Conservation (phyloP, 2,329 filamentous ascomycete species). For the Pseudofabraea citricarpa region DNA sequence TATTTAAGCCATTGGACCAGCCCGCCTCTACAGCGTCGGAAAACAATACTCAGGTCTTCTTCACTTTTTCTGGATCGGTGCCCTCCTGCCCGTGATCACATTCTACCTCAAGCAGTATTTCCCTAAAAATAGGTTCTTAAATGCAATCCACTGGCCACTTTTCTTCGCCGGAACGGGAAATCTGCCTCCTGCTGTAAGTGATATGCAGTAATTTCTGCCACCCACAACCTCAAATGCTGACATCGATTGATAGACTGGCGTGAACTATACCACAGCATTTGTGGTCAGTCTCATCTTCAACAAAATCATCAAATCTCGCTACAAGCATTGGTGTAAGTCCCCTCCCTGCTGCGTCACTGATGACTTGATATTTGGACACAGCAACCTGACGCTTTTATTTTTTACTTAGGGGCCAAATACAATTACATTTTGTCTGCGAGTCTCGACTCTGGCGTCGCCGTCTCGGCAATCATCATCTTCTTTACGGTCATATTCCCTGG, state of each 20-base stretch:
- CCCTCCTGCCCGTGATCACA: constrained; percentile 47
- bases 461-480: constrained; percentile 65
- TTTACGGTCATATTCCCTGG: constrained; percentile 60
- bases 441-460: constrained; percentile 62
- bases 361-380: too few species aligned
- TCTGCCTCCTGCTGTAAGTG: constrained; percentile 37
- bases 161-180: constrained; percentile 25
- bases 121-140: background rate
- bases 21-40: constrained; percentile 58
- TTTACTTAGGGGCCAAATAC: constrained; percentile 13
- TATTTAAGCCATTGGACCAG: constrained; percentile 41
- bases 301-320: constrained; percentile 56
- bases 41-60: constrained; percentile 51
- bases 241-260: constrained; percentile 51
- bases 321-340: constrained; percentile 1
- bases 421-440: constrained; percentile 60
- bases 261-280: constrained; percentile 71
- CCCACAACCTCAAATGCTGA: too few species aligned
- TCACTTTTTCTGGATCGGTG: constrained; percentile 48
- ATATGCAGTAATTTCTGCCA: too few species aligned
- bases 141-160: constrained; percentile 30
- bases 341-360: background rate
- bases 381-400: background rate
- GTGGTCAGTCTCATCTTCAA: constrained; percentile 68
- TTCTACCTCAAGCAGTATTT: constrained; percentile 27